Percentiles rank a stretch among this genome's conserved stretches.
These are phyloP conservation scores for Boletellus ananiceps DNA, from an alignment of 768 basidiomycete species.

Conservation along the genomic window DNA sequence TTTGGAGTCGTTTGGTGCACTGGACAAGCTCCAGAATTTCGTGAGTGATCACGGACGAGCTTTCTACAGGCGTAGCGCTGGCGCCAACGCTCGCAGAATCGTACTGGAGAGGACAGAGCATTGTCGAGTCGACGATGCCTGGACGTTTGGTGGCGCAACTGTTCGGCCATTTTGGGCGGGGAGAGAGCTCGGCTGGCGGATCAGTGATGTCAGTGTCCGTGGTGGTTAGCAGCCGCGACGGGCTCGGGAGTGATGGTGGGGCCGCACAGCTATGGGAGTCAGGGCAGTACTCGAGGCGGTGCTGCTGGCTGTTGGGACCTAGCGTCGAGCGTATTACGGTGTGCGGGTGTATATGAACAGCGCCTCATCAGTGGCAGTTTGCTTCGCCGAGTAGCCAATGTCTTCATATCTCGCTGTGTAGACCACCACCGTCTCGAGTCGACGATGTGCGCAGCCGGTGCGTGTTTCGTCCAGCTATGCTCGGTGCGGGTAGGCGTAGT, in stretches of 20 bases:
- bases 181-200: constrained; percentile 71
- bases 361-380: not conserved
- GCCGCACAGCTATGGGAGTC: not conserved
- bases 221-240: too few relatives aligned
- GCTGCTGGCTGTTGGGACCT: constrained; percentile 13
- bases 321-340: not conserved
- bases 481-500: not conserved
- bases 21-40: constrained; percentile 79
- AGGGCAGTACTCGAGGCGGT: constrained; percentile 23
- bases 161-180: constrained; percentile 90
- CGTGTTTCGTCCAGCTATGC: constrained; percentile 5
- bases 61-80: constrained; percentile 58
- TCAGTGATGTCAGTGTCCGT: constrained; percentile 26
- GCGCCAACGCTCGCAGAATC: constrained; percentile 35
- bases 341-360: not conserved
- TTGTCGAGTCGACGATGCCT: constrained; percentile 45
- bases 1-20: constrained; percentile 80
- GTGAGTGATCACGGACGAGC: constrained; percentile 71
- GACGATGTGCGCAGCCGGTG: constrained; percentile 16
- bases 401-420: constrained; percentile 11
- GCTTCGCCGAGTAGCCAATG: constrained; percentile 1
- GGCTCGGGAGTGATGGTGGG: too few relatives aligned
- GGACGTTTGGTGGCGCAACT: constrained; percentile 39
- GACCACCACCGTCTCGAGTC: not conserved
- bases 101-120: constrained; percentile 39